Percentiles rank a stretch among this genome's conserved stretches.
These are phyloP conservation scores for Colletotrichum camelliae DNA, from an alignment of 2,329 filamentous ascomycete genomes.

Conservation along the genomic window DNA sequence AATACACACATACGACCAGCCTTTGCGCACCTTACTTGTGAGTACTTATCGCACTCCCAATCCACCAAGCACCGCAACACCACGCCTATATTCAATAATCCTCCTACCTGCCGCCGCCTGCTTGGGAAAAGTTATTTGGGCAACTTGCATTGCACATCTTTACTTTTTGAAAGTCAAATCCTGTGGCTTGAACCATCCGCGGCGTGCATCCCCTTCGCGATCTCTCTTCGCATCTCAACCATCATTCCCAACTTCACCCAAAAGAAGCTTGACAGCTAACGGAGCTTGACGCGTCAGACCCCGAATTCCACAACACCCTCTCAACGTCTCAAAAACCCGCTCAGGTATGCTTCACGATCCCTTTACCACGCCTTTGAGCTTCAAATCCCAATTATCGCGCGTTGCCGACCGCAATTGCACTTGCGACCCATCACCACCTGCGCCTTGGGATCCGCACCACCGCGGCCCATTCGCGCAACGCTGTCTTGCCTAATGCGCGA, in stretches of 20 bases:
- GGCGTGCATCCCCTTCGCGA: constrained; percentile 12
- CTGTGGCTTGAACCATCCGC: not conserved
- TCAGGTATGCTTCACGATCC: constrained; percentile 40
- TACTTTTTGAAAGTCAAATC: not conserved
- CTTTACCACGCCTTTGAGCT: constrained; percentile 35
- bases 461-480: not conserved
- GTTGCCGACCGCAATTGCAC: constrained; percentile 41
- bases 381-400: constrained; percentile 36
- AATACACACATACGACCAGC: constrained; percentile 46
- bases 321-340: constrained; percentile 24
- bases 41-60: constrained; percentile 52
- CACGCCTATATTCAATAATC: constrained; percentile 31
- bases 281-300: constrained; percentile 34
- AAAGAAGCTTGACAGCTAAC: constrained; percentile 27
- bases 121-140: not conserved
- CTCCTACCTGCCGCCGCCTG: not conserved
- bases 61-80: constrained; percentile 37
- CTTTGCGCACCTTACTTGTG: constrained; percentile 39
- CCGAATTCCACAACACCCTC: constrained; percentile 31
- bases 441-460: constrained; percentile 25
- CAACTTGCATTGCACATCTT: not conserved
- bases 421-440: constrained; percentile 34
- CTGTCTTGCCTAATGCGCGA: not conserved
- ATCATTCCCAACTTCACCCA: not conserved
- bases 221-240: not conserved